Evolutionary conservation across 2,329 filamentous ascomycete species (phyloP).

Genomic region (Emmonsiellopsis sp.): DNA sequence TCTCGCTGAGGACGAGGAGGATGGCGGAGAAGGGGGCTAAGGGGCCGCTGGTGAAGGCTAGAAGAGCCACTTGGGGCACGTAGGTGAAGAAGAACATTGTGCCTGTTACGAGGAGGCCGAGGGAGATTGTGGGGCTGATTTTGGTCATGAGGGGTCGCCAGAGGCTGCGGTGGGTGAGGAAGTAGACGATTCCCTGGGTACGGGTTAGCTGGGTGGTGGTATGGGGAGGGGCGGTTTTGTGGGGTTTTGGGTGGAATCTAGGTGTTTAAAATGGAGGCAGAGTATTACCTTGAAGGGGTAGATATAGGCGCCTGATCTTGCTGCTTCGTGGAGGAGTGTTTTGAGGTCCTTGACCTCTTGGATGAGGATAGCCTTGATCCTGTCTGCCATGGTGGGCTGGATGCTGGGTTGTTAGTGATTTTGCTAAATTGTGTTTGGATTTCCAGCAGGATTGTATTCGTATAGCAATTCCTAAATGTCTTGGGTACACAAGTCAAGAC

Average conservation of each 20-base stretch:
- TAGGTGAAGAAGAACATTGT: constrained; percentile 87
- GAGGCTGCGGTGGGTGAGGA: constrained; percentile 47
- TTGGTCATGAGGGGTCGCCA: constrained; percentile 51
- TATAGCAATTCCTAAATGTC: neutral
- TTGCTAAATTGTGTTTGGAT: neutral
- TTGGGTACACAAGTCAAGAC: neutral
- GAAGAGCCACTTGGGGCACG: constrained; percentile 68
- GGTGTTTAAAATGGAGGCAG: neutral
- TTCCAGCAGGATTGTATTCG: neutral
- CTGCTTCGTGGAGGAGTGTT: constrained; percentile 56
- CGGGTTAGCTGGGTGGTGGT: neutral
- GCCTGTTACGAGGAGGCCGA: constrained; percentile 62
- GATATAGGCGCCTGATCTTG: constrained; percentile 67
- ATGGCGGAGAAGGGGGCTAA: constrained; percentile 52
- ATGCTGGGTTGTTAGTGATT: neutral
- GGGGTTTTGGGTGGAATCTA: too few species aligned
- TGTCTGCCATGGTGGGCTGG: constrained; percentile 31
- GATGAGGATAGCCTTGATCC: constrained; percentile 47
- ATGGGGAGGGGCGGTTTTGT: too few species aligned
- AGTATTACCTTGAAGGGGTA: constrained; percentile 66
- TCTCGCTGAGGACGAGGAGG: constrained; percentile 52
- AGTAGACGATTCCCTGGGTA: constrained; percentile 50
- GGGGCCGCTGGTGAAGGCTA: constrained; percentile 76
- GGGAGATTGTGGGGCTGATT: constrained; percentile 52
- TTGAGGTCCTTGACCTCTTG: constrained; percentile 64